Conservation (phyloP, 805 yeast genomes). For the Metschnikowia orientalis region DNA sequence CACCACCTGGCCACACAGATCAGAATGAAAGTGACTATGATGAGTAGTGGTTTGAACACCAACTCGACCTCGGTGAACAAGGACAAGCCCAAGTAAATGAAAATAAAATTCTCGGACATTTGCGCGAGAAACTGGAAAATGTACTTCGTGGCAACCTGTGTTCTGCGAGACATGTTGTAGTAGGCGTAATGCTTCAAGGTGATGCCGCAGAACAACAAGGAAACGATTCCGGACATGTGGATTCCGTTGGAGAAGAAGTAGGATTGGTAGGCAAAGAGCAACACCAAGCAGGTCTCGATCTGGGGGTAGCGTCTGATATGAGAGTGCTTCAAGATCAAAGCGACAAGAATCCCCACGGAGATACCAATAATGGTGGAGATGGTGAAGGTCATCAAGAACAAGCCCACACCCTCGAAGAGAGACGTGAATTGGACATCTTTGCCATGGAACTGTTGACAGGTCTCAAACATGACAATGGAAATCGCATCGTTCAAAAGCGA, state of each 20-base stretch:
- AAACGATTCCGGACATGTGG: slow-evolving; percentile 98
- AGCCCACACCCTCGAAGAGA: slow-evolving; percentile 89
- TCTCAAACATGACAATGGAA: slow-evolving; percentile 97
- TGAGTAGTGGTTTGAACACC: slow-evolving; percentile 88
- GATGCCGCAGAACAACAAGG: slow-evolving; percentile 91
- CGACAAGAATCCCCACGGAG: slow-evolving; percentile 81
- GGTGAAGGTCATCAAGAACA: slow-evolving; percentile 89
- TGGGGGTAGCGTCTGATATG: slow-evolving; percentile 94
- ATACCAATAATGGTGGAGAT: slow-evolving; percentile 88
- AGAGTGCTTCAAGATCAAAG: slow-evolving; percentile 84
- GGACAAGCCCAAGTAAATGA: slow-evolving; percentile 90
- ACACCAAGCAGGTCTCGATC: slow-evolving; percentile 89
- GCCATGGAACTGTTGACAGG: slow-evolving; percentile 94
- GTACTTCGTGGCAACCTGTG: slow-evolving; percentile 94
- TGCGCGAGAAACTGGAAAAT: slow-evolving; percentile 93
- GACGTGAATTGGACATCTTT: slow-evolving; percentile 65
- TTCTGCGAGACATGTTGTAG: slow-evolving; percentile 94
- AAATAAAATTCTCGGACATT: slow-evolving; percentile 92
- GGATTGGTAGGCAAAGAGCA: slow-evolving; percentile 89
- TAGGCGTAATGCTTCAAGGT: slow-evolving; percentile 96
- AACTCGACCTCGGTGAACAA: slow-evolving; percentile 93
- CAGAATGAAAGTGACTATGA: slow-evolving; percentile 82
- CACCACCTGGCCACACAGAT: slow-evolving; percentile 96
- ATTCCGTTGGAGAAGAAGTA: slow-evolving; percentile 98
- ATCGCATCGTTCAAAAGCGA: slow-evolving; percentile 94